These are phyloP conservation scores for Posidonia oceanica DNA, from an alignment of 116 monocot genomes.

Conservation along the genomic window DNA sequence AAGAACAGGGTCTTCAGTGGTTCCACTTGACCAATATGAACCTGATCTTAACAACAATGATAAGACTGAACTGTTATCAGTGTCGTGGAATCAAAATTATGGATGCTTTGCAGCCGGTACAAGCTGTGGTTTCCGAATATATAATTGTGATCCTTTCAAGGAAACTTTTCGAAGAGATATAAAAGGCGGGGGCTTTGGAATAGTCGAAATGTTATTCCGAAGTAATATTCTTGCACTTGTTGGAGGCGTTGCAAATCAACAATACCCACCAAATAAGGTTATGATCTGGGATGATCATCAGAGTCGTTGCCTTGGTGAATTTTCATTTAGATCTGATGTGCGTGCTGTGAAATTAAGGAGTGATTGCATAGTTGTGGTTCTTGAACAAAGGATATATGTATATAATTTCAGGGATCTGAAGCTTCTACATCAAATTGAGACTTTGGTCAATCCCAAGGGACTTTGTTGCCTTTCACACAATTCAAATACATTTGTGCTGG, in stretches of 20 bases:
- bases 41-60: conserved; percentile 15
- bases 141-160: conserved; percentile 36
- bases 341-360: conserved; percentile 39
- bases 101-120: conserved; percentile 49
- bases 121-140: conserved; percentile 30
- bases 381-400: conserved; percentile 54
- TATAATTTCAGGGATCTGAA: conserved; percentile 43
- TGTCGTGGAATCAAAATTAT: conserved; percentile 63
- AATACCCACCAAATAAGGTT: conserved; percentile 56
- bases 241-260: conserved; percentile 36
- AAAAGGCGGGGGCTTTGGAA: conserved; percentile 35
- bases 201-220: conserved; percentile 56
- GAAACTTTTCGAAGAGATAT: conserved; percentile 50
- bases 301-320: conserved; percentile 47
- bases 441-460: conserved; percentile 48
- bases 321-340: conserved; percentile 50
- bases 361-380: conserved; percentile 48
- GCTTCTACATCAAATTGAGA: conserved; percentile 57
- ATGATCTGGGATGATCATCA: conserved; percentile 69
- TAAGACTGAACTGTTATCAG: conserved; percentile 32
- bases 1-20: conserved; percentile 8
- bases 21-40: conserved; percentile 20
- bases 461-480: conserved; percentile 52
- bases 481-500: conserved; percentile 42
- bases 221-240: conserved; percentile 58